Conservation (phyloP, 116 monocot species). For the Phalaenopsis hybrid region DNA sequence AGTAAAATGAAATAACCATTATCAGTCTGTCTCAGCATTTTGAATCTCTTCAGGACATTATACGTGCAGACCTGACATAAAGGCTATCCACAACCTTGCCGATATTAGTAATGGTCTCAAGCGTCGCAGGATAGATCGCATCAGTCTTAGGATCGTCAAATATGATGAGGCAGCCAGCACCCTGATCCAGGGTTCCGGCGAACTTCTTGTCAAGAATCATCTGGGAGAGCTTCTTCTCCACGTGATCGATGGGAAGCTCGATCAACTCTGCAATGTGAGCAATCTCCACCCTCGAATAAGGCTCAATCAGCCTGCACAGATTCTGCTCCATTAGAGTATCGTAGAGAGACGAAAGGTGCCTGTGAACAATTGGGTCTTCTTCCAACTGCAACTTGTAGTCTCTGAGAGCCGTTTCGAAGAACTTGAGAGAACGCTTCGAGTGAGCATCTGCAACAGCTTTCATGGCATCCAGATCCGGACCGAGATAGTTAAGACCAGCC, state of each 20-base stretch:
- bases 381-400: constrained; percentile 43
- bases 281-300: constrained; percentile 22
- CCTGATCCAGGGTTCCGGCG: constrained; percentile 50
- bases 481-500: constrained; percentile 42
- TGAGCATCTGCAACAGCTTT: constrained; percentile 54
- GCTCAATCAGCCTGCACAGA: constrained; percentile 40
- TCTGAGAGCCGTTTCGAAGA: constrained; percentile 41
- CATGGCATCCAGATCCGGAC: constrained; percentile 54
- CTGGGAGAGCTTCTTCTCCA: constrained; percentile 48
- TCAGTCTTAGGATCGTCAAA: constrained; percentile 21
- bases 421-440: constrained; percentile 37
- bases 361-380: constrained; percentile 53
- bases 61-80: constrained; percentile 39
- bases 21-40: too few species aligned
- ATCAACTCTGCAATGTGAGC: constrained; percentile 21
- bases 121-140: constrained; percentile 34
- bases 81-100: constrained; percentile 53
- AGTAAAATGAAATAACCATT: too few species aligned
- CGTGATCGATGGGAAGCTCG: constrained; percentile 24
- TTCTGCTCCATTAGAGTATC: constrained; percentile 56
- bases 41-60: constrained; percentile 24
- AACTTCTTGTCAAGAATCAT: constrained; percentile 55
- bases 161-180: constrained; percentile 18
- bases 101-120: constrained; percentile 27
- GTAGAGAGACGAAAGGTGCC: constrained; percentile 47